Conservation (phyloP, 2,329 filamentous ascomycete genomes). For the Tympanopsis confertula region DNA sequence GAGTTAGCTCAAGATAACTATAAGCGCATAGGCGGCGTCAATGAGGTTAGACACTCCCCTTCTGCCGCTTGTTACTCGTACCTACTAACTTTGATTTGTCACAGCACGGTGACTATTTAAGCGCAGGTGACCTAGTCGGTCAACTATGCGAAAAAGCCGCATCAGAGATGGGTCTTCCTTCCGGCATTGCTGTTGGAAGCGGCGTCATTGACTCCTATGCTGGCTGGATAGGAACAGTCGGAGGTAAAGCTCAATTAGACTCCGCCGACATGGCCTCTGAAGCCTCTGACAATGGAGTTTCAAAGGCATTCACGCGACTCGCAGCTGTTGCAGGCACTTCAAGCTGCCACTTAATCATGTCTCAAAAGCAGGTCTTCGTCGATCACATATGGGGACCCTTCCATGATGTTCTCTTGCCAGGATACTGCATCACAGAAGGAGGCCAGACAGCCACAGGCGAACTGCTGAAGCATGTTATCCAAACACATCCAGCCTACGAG, state of each 20-base stretch:
- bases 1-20: constrained; percentile 80
- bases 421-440: constrained; percentile 94
- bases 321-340: constrained; percentile 93
- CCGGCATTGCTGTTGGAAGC: constrained; percentile 84
- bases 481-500: constrained; percentile 84
- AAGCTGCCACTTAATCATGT: constrained; percentile 95
- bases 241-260: constrained; percentile 75
- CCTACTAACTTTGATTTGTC: background rate
- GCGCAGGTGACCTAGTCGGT: constrained; percentile 83
- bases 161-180: constrained; percentile 68
- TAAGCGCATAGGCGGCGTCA: constrained; percentile 83
- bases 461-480: constrained; percentile 83
- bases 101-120: constrained; percentile 83
- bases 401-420: constrained; percentile 80
- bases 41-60: constrained; percentile 74
- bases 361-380: constrained; percentile 82
- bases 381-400: constrained; percentile 96
- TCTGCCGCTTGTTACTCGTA: constrained; percentile 11
- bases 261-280: constrained; percentile 55
- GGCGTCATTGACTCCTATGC: constrained; percentile 98
- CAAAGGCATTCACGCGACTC: constrained; percentile 82
- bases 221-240: constrained; percentile 98
- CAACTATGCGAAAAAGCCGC: constrained; percentile 74
- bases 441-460: constrained; percentile 95
- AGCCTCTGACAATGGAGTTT: constrained; percentile 69